Conservation (phyloP, 768 basidiomycete species). For the Nidularia sp. region DNA sequence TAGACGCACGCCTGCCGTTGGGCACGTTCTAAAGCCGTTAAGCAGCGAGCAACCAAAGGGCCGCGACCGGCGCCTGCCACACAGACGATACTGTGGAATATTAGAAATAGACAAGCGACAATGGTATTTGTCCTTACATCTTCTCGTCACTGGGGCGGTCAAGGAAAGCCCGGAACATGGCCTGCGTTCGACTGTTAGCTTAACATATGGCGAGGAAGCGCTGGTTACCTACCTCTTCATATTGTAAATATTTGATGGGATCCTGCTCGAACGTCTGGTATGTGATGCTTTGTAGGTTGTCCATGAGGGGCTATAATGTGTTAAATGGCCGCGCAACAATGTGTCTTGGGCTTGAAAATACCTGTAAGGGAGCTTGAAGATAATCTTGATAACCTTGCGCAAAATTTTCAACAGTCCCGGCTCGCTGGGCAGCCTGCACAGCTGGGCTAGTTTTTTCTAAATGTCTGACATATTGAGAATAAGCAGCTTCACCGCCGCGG, state of each 20-base stretch:
- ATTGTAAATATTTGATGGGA: slow-evolving; percentile 92
- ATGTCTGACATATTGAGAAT: slow-evolving; percentile 85
- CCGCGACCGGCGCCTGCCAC: slow-evolving; percentile 96
- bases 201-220: slow-evolving; percentile 2
- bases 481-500: slow-evolving; percentile 81
- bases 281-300: slow-evolving; percentile 91
- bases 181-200: slow-evolving; percentile 35
- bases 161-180: slow-evolving; percentile 72
- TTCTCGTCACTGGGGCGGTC: slow-evolving; percentile 60
- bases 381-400: slow-evolving; percentile 94
- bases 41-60: slow-evolving; percentile 82
- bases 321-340: slow-evolving; percentile 3
- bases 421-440: slow-evolving; percentile 57
- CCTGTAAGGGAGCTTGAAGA: slow-evolving; percentile 92
- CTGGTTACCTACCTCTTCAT: slow-evolving; percentile 70
- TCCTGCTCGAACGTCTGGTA: slow-evolving; percentile 99
- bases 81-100: slow-evolving; percentile 63
- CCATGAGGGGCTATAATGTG: slow-evolving; percentile 79
- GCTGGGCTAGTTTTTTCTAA: slow-evolving; percentile 74
- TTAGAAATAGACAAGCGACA: slow-evolving; percentile 3
- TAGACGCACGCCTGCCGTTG: slow-evolving; percentile 63
- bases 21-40: slow-evolving; percentile 71
- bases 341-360: slow-evolving; percentile 17
- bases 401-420: slow-evolving; percentile 84
- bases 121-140: slow-evolving; percentile 46